Conservation (phyloP, 108 stramenopile species). For the Ochromonas danica region DNA sequence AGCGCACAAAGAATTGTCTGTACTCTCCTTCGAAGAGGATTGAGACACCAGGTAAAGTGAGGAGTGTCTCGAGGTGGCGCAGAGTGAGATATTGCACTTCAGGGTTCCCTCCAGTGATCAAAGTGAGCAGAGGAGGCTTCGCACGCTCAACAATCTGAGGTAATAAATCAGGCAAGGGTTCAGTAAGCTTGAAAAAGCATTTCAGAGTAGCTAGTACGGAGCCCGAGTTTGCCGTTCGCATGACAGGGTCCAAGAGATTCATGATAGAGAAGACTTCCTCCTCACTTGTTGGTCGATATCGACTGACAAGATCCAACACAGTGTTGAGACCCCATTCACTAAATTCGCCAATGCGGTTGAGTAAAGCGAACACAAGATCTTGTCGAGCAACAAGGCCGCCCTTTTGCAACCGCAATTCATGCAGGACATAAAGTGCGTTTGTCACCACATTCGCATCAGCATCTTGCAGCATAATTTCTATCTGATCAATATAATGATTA, state of each 20-base stretch:
- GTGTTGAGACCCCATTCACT: constrained; percentile 91
- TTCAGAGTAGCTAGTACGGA: constrained; percentile 89
- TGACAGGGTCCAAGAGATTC: constrained; percentile 96
- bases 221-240: constrained; percentile 83
- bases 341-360: constrained; percentile 94
- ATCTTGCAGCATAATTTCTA: constrained; percentile 95
- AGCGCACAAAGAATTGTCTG: constrained; percentile 90
- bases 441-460: constrained; percentile 88
- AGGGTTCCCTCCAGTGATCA: constrained; percentile 69
- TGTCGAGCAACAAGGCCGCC: constrained; percentile 95
- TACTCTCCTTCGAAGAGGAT: constrained; percentile 95
- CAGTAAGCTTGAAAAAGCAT: constrained; percentile 74
- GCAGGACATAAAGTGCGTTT: constrained; percentile 87
- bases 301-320: constrained; percentile 85
- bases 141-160: constrained; percentile 80
- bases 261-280: constrained; percentile 94
- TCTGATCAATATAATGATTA: constrained; percentile 77
- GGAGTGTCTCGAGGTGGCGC: constrained; percentile 85
- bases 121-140: constrained; percentile 91
- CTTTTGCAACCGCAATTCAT: constrained; percentile 81
- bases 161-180: constrained; percentile 73
- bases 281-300: constrained; percentile 84
- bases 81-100: constrained; percentile 83
- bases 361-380: constrained; percentile 86
- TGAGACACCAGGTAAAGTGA: constrained; percentile 70